Conservation (phyloP, 1,284 basidiomycete species). For the Cystobasidium sp. region DNA sequence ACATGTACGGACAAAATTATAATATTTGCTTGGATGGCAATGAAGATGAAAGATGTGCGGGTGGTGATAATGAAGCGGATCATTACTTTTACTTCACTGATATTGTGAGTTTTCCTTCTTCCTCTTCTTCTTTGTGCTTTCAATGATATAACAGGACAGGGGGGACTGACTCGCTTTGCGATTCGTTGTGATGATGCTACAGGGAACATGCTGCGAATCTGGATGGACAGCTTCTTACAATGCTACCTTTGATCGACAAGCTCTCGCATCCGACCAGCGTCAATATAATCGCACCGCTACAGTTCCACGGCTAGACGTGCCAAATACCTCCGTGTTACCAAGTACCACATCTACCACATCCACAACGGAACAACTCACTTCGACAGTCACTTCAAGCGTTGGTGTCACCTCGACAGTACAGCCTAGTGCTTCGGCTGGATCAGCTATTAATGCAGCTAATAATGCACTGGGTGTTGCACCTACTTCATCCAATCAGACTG, state of each 20-base stretch:
- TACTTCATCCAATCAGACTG: neutral
- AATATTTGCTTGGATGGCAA: slow-evolving; percentile 28
- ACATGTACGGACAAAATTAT: slow-evolving; percentile 45
- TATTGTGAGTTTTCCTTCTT: slow-evolving; percentile 9
- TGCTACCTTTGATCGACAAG: neutral
- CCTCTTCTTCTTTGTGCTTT: neutral
- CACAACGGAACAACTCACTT: neutral
- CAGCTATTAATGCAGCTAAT: slow-evolving; percentile 3
- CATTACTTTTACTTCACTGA: slow-evolving; percentile 40
- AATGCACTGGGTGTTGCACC: neutral
- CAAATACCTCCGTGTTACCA: neutral
- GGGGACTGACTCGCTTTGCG: neutral
- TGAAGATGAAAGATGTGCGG: slow-evolving; percentile 34
- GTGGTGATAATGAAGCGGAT: slow-evolving; percentile 42
- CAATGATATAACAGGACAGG: neutral
- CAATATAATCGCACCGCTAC: slow-evolving; percentile 9
- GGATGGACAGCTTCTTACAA: slow-evolving; percentile 23
- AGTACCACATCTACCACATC: neutral
- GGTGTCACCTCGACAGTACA: slow-evolving; percentile 5
- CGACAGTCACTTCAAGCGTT: neutral
- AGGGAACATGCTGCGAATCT: slow-evolving; percentile 30
- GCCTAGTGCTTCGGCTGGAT: neutral
- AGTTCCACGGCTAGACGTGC: neutral
- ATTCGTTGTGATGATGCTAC: neutral
- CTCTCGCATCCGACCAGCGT: slow-evolving; percentile 12